Base-by-base conservation (phyloP, 495 filamentous ascomycete genomes). In the Corynascus novoguineensis region DNA sequence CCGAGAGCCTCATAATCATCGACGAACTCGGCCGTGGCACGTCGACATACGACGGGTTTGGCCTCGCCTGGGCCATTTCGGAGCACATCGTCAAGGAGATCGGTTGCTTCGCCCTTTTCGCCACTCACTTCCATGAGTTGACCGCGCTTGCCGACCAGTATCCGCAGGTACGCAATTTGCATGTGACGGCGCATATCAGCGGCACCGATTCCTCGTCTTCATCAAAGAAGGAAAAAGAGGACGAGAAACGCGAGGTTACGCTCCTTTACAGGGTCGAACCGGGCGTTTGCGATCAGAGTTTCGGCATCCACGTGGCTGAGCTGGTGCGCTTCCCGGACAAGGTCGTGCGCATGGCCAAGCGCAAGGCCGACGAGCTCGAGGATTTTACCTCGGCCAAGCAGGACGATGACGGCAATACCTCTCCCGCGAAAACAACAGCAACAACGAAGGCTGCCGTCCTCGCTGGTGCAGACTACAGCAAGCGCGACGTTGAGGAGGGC, bases 21-120 rank as follows among this genome's bases (percentile, higher is more conserved):
- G 95, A 99, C 73, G 93, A 99, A 73, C 84, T 99, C n/a, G 93
- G 93, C 27, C 88, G 93, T 55, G 93, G 93, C 50, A 99, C 93
- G 1, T 96, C 90, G 58, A 99, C 95, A 0, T 99, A 99, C 70
- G 95, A 99, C 72, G 93, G 93, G 6, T 99, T 99, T 68, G 93
- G 93, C 28, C 83, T 98, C 25, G 93, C 93, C 0, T 98, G 93
- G 93, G 93, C 93, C 48, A 99, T 99, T 58, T 95, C 89, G 7
- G 93, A 99, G 70, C 89, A 97, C 68, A 97, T 99, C 58, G 81
- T 99, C 66, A 90, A 86, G 52, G 90, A 97, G 66, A 96, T 99
- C 53, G 83, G 88, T 55, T 95, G 89, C 60, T 97, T 87, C 68
- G 86, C 91, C 46, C 83, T 96, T 67, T 97, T 99, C 64, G 93